Percentiles rank a stretch among this genome's conserved stretches.
Evolutionary conservation across 192 early-diverging fungal species (phyloP).

Genomic region (Coemansia sp.): DNA sequence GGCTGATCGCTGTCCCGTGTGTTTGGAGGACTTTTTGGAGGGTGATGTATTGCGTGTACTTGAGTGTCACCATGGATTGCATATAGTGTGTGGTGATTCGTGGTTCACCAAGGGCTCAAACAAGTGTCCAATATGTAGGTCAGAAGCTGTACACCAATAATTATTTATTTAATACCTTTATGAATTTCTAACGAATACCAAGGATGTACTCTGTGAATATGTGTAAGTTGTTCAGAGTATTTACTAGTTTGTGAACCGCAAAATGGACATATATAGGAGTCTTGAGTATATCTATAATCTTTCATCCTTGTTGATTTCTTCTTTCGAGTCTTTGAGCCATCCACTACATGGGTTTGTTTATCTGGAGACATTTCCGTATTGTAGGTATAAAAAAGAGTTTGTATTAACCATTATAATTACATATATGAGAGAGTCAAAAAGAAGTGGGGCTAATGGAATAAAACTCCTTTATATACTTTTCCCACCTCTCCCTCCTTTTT

Average conservation of each 20-base stretch:
- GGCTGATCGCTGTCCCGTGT: constrained; percentile 50
- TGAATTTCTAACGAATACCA: constrained; percentile 50
- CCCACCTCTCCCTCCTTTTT: background rate
- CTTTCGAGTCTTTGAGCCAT: background rate
- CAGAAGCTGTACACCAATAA: constrained; percentile 31
- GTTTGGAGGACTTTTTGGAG: constrained; percentile 38
- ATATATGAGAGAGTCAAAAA: background rate
- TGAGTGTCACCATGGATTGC: constrained; percentile 42
- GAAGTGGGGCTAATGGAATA: background rate
- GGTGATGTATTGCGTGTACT: constrained; percentile 44
- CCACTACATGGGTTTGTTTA: too few species aligned
- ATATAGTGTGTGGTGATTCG: constrained; percentile 43
- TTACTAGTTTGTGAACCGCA: constrained; percentile 22
- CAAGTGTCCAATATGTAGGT: constrained; percentile 49
- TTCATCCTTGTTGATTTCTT: too few species aligned
- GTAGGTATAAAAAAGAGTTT: background rate
- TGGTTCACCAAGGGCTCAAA: constrained; percentile 56
- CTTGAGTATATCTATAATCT: constrained; percentile 2
- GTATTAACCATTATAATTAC: background rate
- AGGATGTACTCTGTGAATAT: constrained; percentile 34
- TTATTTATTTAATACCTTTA: constrained; percentile 23
- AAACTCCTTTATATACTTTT: background rate
- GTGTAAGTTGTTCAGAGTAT: constrained; percentile 25
- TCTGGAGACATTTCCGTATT: background rate
- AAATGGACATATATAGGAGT: constrained; percentile 49